Percentiles rank a stretch among this genome's conserved stretches.
Conservation (phyloP, 2,329 filamentous ascomycete species). For the Scedosporium boydii region DNA sequence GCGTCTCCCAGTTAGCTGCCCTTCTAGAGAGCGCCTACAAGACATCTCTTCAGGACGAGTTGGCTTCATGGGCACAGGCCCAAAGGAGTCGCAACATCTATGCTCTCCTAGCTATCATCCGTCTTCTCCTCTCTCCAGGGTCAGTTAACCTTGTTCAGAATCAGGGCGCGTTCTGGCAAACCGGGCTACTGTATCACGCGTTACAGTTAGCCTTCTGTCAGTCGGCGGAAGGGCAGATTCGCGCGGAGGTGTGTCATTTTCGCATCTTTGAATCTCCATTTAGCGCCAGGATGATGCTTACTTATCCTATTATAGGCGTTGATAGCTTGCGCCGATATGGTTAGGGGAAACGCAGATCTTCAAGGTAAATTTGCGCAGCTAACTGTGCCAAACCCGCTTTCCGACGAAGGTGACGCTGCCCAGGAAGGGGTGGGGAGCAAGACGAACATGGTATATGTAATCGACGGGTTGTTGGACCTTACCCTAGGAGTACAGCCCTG, state of each 20-base stretch:
- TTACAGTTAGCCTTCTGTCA: constrained; percentile 75
- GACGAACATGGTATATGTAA: constrained; percentile 68
- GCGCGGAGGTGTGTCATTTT: constrained; percentile 55
- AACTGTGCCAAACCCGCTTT: constrained; percentile 47
- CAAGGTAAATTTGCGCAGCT: constrained; percentile 88
- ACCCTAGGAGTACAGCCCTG: constrained; percentile 59
- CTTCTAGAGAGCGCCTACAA: constrained; percentile 53
- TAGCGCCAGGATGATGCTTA: constrained; percentile 1
- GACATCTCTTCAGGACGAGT: constrained; percentile 39
- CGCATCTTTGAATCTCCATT: not conserved
- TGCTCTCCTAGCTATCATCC: constrained; percentile 76
- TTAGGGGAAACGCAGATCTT: constrained; percentile 66
- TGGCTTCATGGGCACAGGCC: constrained; percentile 64
- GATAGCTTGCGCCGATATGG: constrained; percentile 77
- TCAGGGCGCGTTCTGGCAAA: constrained; percentile 76
- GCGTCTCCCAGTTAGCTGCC: constrained; percentile 60
- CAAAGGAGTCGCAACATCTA: constrained; percentile 87
- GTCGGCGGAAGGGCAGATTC: constrained; percentile 64
- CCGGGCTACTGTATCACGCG: constrained; percentile 69
- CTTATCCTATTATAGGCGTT: constrained; percentile 49
- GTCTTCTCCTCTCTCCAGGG: constrained; percentile 76
- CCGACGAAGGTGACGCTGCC: constrained; percentile 24
- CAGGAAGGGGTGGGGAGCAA: constrained; percentile 34
- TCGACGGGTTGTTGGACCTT: constrained; percentile 83
- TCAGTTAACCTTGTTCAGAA: constrained; percentile 73